These are phyloP conservation scores for Bodo saltans DNA, from an alignment of 78 protist species.

Conservation along the genomic window DNA sequence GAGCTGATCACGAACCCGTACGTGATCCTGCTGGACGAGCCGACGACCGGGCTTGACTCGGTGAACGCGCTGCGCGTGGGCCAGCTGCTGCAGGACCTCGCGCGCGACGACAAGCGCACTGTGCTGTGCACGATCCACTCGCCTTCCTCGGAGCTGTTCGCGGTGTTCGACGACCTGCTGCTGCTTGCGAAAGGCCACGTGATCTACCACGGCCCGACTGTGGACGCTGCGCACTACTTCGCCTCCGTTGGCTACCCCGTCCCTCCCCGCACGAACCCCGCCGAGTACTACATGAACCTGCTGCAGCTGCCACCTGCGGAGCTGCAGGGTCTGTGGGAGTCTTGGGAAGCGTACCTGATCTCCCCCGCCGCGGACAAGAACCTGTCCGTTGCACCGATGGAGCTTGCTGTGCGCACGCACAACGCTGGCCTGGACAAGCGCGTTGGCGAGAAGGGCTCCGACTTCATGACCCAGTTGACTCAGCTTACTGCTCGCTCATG, in stretches of 20 bases:
- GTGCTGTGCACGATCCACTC: conserved; percentile 49
- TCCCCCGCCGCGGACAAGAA: neutral
- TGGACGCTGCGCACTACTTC: neutral
- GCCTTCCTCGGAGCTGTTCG: conserved; percentile 24
- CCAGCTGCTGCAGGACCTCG: conserved; percentile 9
- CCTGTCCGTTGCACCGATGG: neutral
- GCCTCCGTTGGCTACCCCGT: neutral
- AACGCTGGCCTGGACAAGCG: neutral
- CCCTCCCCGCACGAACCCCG: neutral
- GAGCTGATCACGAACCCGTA: conserved; percentile 37
- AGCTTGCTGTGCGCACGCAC: neutral
- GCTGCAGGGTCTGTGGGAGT: neutral
- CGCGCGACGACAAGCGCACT: conserved; percentile 24
- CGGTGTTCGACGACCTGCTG: conserved; percentile 15
- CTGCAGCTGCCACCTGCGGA: neutral
- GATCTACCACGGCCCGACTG: neutral
- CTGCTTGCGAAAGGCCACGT: neutral
- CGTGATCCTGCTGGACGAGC: conserved; percentile 67
- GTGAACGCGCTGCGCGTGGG: conserved; percentile 27
- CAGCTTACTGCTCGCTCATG: neutral
- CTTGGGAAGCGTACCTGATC: neutral
- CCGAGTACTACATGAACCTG: conserved; percentile 3
- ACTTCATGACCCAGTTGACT: neutral
- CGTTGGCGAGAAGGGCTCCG: neutral
- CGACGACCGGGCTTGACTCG: conserved; percentile 56